Conservation (phyloP, 2,329 filamentous ascomycete species). For the Immersiporthe knoxdaviesiana region DNA sequence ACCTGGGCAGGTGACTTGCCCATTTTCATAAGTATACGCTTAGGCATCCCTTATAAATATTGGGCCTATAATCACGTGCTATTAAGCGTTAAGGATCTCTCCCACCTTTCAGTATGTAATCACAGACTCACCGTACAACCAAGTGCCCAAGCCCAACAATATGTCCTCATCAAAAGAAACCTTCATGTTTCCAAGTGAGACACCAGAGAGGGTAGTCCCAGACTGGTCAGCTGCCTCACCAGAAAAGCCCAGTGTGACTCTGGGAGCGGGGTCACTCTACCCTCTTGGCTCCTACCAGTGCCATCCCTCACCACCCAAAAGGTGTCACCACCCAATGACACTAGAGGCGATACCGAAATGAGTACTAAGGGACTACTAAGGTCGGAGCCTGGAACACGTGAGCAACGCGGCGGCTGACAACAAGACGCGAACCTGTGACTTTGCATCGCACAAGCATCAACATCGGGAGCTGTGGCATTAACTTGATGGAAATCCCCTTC, state of each 20-base stretch:
- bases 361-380: background rate
- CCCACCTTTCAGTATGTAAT: background rate
- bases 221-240: background rate
- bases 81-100: background rate
- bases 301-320: background rate
- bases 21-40: background rate
- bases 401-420: conserved; percentile 1
- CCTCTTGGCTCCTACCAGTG: too few relatives aligned
- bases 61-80: background rate
- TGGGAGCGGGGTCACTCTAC: background rate
- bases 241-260: background rate
- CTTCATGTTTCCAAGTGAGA: background rate
- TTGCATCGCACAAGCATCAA: background rate
- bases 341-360: conserved; percentile 8
- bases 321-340: background rate
- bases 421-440: background rate
- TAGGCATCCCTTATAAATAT: background rate
- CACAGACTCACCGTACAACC: background rate
- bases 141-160: background rate
- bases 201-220: background rate
- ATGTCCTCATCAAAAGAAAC: background rate
- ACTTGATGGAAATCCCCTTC: background rate
- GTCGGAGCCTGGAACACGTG: background rate
- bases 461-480: background rate
- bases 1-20: background rate